Percentiles rank a stretch among this genome's conserved stretches.
Conservation (phyloP, 176 grass and related monocot species). For the Lolium rigidum region DNA sequence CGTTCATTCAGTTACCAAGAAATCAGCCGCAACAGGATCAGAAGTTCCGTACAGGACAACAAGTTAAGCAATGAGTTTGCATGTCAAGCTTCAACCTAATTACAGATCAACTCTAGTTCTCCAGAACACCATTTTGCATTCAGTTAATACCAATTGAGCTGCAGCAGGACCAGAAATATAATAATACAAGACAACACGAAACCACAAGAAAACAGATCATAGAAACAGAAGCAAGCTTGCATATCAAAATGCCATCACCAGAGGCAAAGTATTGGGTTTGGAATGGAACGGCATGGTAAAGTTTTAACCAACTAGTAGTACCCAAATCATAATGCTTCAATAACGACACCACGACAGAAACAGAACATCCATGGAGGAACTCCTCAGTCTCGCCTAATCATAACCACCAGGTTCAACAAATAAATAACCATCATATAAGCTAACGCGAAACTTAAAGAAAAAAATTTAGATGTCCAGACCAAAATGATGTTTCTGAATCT, state of each 20-base stretch:
- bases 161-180: background rate
- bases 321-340: background rate
- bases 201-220: background rate
- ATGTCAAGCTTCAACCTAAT: background rate
- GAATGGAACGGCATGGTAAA: background rate
- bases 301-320: no score
- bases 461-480: no score
- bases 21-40: background rate
- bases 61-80: no score
- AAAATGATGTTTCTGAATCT: no score
- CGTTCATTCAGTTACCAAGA: background rate
- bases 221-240: background rate
- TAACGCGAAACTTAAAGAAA: no score
- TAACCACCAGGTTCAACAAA: background rate
- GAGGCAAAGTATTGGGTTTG: background rate
- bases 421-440: no score
- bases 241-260: background rate
- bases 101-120: background rate
- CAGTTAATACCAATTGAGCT: background rate
- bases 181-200: background rate
- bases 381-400: conserved; percentile 6
- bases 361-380: conserved; percentile 5
- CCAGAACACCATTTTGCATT: background rate
- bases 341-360: background rate
- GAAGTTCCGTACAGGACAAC: background rate